Conservation (phyloP, 768 basidiomycete species). For the Phanerodontia chrysosporium region DNA sequence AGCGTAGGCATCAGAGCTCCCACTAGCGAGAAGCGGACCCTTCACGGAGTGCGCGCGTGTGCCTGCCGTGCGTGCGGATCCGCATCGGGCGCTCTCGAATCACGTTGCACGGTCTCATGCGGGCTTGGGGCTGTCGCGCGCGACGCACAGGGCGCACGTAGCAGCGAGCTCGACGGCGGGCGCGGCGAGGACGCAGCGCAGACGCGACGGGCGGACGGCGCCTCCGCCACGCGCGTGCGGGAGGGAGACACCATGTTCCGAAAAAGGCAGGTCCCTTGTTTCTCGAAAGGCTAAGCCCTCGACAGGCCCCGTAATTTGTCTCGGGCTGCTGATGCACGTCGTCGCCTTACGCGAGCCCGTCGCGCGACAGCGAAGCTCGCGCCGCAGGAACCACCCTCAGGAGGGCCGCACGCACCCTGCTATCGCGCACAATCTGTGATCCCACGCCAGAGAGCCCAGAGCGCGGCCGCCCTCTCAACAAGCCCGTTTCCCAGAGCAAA, state of each 20-base stretch:
- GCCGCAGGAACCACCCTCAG: background rate
- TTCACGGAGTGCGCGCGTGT: background rate
- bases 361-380: background rate
- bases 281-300: background rate
- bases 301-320: background rate
- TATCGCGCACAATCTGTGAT: too few species aligned
- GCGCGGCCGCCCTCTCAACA: too few species aligned
- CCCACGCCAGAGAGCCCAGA: too few species aligned
- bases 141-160: background rate
- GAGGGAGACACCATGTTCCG: background rate
- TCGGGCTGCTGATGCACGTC: background rate
- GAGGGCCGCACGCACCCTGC: too few species aligned
- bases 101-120: too few species aligned
- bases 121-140: background rate
- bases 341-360: background rate
- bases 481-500: too few species aligned
- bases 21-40: constrained; percentile 2
- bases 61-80: background rate
- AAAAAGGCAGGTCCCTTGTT: background rate
- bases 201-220: background rate
- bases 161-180: background rate
- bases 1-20: background rate
- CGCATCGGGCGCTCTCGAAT: too few species aligned
- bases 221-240: background rate
- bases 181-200: too few species aligned